Evolutionary conservation across 805 yeast species (phyloP).

Genomic region (Yarrowia bubula): DNA sequence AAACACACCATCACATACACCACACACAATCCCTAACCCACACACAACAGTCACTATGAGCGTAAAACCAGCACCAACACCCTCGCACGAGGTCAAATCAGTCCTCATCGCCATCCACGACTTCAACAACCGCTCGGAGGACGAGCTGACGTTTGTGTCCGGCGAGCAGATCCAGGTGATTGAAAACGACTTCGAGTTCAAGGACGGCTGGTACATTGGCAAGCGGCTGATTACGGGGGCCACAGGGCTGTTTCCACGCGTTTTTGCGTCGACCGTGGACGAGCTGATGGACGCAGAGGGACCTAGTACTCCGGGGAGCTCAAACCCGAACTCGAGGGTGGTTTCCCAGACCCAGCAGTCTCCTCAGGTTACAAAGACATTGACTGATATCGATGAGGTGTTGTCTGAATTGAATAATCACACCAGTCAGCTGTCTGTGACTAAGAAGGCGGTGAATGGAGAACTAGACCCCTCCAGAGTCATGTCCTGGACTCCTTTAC

Average conservation of each 20-base stretch:
- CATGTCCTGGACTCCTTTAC: conserved; percentile 72
- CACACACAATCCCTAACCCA: neutral
- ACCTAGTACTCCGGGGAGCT: conserved; percentile 22
- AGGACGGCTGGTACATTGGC: conserved; percentile 95
- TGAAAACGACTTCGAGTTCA: conserved; percentile 88
- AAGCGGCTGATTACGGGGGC: conserved; percentile 66
- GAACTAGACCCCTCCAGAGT: conserved; percentile 5
- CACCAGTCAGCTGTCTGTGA: conserved; percentile 30
- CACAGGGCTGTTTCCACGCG: conserved; percentile 88
- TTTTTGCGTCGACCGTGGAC: conserved; percentile 62
- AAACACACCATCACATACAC: too few relatives aligned
- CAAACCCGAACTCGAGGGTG: conserved; percentile 9
- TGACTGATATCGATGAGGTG: conserved; percentile 45
- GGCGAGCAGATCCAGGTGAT: conserved; percentile 89
- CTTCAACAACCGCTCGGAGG: conserved; percentile 82
- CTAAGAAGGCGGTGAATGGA: neutral
- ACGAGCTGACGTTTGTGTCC: conserved; percentile 73
- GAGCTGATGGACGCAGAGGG: conserved; percentile 34
- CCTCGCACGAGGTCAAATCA: conserved; percentile 25
- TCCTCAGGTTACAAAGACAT: conserved; percentile 34
- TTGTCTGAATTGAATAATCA: conserved; percentile 37
- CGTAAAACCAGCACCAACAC: conserved; percentile 20
- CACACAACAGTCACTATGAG: neutral
- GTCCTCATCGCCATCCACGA: conserved; percentile 67
- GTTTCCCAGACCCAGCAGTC: conserved; percentile 11